Evolutionary conservation across 805 yeast genomes (phyloP).

Genomic region (Pichia pseudocactophila): DNA sequence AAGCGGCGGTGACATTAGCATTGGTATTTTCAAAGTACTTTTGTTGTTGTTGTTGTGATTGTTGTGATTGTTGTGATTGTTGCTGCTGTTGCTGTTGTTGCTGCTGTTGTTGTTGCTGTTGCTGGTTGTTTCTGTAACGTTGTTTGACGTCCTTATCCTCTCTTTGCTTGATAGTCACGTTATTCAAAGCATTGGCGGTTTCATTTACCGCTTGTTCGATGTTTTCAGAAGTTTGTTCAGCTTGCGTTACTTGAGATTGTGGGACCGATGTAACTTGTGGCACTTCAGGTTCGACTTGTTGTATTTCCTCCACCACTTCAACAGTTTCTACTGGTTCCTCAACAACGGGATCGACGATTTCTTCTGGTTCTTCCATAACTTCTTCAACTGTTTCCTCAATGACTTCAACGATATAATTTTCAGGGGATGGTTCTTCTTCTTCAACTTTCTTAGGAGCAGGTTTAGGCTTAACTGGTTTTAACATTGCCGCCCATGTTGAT

Average conservation of each 20-base stretch:
- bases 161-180: background rate
- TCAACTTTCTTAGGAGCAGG: slow-evolving; percentile 6
- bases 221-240: slow-evolving; percentile 2
- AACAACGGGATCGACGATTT: slow-evolving; percentile 4
- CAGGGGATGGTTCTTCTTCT: slow-evolving; percentile 4
- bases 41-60: slow-evolving; percentile 14
- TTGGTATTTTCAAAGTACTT: slow-evolving; percentile 15
- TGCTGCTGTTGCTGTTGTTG: slow-evolving; percentile 8
- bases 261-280: slow-evolving; percentile 5
- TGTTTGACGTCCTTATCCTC: slow-evolving; percentile 3
- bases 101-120: slow-evolving; percentile 7
- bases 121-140: slow-evolving; percentile 9
- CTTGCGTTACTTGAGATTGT: slow-evolving; percentile 11
- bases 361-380: slow-evolving; percentile 2
- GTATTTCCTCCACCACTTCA: slow-evolving; percentile 6
- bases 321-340: slow-evolving; percentile 8
- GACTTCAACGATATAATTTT: background rate
- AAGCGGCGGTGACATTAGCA: slow-evolving; percentile 11
- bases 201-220: slow-evolving; percentile 10
- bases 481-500: slow-evolving; percentile 14
- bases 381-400: slow-evolving; percentile 6
- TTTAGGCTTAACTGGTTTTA: slow-evolving; percentile 12
- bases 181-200: slow-evolving; percentile 3
- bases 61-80: slow-evolving; percentile 18
- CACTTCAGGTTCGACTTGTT: slow-evolving; percentile 18